phyloP scores from a whole-genome alignment of 2,329 filamentous ascomycete species.

The Penicillium sp. region DNA sequence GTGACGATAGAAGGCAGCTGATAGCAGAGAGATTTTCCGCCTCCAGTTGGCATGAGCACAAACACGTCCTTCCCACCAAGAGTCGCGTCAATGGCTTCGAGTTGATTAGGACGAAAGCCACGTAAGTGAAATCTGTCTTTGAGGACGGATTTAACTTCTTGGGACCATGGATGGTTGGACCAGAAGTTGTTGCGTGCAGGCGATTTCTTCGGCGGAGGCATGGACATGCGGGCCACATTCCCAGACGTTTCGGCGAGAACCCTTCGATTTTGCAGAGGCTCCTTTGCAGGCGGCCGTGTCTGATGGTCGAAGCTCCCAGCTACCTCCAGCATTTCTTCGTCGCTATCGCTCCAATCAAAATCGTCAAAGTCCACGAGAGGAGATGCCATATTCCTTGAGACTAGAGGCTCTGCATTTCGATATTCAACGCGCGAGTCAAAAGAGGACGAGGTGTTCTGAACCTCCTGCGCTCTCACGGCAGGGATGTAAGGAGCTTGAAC shows the following conservation, averaged over 20 bases:
- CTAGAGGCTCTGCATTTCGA: constrained; percentile 21
- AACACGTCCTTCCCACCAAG: constrained; percentile 83
- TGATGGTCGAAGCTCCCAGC: constrained; percentile 34
- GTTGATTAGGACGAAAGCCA: constrained; percentile 83
- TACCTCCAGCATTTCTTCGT: constrained; percentile 43
- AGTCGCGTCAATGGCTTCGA: constrained; percentile 94
- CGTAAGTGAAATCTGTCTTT: constrained; percentile 77
- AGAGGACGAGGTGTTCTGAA: constrained; percentile 5
- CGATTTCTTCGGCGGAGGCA: constrained; percentile 29
- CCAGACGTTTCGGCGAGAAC: constrained; percentile 40
- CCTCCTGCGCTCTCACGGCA: constrained; percentile 3
- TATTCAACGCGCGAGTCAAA: constrained; percentile 16
- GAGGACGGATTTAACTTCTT: constrained; percentile 73
- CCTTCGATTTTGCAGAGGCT: constrained; percentile 22
- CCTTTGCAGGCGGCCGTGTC: constrained; percentile 10
- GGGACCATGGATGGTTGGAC: constrained; percentile 73
- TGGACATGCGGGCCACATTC: constrained; percentile 29
- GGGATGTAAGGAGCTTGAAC: constrained; percentile 2
- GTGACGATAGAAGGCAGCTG: constrained; percentile 82
- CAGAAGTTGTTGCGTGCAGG: constrained; percentile 28
- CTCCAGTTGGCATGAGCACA: constrained; percentile 94
- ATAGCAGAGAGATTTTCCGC: constrained; percentile 94
- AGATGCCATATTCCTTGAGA: constrained; percentile 40
- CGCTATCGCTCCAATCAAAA: constrained; percentile 40
- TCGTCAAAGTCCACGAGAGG: constrained; percentile 31